Evolutionary conservation across 116 monocot species (phyloP), one percentile per base, ranked within the genome.

Genomic region (Zostera marina): DNA sequence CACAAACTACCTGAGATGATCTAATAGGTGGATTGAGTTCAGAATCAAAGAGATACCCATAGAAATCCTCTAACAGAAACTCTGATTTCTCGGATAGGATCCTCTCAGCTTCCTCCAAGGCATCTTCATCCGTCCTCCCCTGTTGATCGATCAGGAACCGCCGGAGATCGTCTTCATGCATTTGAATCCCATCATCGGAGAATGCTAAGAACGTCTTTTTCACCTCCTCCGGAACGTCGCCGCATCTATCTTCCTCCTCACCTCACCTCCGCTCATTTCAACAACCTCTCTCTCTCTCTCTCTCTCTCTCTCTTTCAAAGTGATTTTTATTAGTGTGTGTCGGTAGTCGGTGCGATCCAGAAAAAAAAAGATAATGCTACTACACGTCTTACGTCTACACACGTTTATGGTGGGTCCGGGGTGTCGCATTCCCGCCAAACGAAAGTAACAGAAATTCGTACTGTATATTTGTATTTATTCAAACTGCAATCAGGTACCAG

Each of bases 31-130:
- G 59, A 19, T 92, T 92, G 66, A 92, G 78, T 3, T 81, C 81
- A 12, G 47, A 74, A 56, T 75, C 70, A 66, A 92, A 84, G 66
- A 92, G 77, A 41, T 63, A 80, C 57, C 77, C 74, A 42, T 76
- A 70, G 60, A 92, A 92, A 17, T 92, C 92, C 13, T 87, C 92
- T 17, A 84, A 22, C 20, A 49, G 3, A 49, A 49, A 15, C 49
- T 15, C 20, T 8, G 71, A 17, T 49, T 49, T 49, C 20, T 78
- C 72, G 23, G 61, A 62, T 32, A 32, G 32, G 32, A 32, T 41
- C 66, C 51, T 44, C 63, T 77, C 77, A 15, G 76, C 85, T 16
- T 72, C 49, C 49, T 2, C 70, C 41, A 64, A 65, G n/a, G 48
- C 69, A 21, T 70, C 53, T 41, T 44, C 70, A 12, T 26, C 63